Evolutionary conservation across 345 rosid species (phyloP).

Genomic region (Camelina neglecta): DNA sequence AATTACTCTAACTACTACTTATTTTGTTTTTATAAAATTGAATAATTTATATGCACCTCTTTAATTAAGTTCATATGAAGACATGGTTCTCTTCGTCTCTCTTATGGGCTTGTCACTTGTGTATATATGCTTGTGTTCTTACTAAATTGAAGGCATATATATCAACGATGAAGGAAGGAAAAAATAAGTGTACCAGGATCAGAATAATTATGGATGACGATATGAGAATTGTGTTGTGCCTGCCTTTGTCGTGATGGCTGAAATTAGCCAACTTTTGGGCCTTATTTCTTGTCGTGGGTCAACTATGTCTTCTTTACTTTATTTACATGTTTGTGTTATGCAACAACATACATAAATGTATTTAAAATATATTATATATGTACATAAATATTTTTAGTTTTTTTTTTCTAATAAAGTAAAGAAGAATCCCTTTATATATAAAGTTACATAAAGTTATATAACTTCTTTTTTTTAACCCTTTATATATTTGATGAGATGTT

Average conservation of each 20-base stretch:
- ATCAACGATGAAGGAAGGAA: neutral
- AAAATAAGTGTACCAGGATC: neutral
- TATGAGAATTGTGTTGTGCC: slow-evolving; percentile 18
- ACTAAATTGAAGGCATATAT: neutral
- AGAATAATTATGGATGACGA: slow-evolving; percentile 1
- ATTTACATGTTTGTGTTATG: slow-evolving; percentile 20
- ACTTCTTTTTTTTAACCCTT: neutral
- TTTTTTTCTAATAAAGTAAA: neutral
- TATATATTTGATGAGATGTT: neutral
- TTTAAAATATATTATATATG: neutral
- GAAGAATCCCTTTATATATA: neutral
- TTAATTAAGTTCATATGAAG: too few relatives aligned
- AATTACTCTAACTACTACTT: neutral
- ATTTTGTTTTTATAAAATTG: too few relatives aligned
- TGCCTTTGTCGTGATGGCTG: slow-evolving; percentile 29
- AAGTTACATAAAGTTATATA: too few relatives aligned
- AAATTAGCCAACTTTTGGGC: slow-evolving; percentile 30
- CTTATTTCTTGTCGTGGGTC: slow-evolving; percentile 22
- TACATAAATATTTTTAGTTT: too few relatives aligned
- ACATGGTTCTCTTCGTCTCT: too few relatives aligned
- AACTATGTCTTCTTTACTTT: slow-evolving; percentile 18
- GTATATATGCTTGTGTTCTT: neutral
- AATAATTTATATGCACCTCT: neutral
- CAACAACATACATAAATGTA: slow-evolving; percentile 10
- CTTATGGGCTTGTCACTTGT: neutral